Evolutionary conservation across 192 early-diverging fungal genomes (phyloP).

Genomic region (Funneliformis mosseae): DNA sequence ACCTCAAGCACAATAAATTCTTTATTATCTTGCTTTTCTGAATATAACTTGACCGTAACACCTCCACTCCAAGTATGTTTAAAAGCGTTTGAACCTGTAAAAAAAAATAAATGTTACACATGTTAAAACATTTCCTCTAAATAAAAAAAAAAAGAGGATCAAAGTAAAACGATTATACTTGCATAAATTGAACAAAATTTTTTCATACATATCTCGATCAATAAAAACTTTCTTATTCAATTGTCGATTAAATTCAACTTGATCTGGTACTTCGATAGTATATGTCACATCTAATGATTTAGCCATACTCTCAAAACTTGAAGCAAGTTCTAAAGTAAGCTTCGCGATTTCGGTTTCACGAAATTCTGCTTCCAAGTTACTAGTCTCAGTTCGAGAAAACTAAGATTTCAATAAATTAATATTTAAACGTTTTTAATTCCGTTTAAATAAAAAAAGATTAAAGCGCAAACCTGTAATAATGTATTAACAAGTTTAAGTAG

Average conservation of each 20-base stretch:
- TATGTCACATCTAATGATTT: conserved; percentile 43
- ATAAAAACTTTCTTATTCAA: conserved; percentile 11
- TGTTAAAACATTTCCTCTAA: background rate
- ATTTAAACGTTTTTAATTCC: background rate
- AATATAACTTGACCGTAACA: conserved; percentile 53
- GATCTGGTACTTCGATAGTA: conserved; percentile 36
- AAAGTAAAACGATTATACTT: background rate
- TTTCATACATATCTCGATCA: conserved; percentile 27
- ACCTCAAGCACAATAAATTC: conserved; percentile 42
- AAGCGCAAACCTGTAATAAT: conserved; percentile 45
- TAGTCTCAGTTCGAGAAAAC: conserved; percentile 23
- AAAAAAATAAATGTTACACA: background rate
- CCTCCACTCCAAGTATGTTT: conserved; percentile 55
- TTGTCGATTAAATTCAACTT: background rate
- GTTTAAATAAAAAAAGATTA: background rate
- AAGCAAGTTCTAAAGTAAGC: conserved; percentile 50
- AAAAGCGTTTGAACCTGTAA: conserved; percentile 44
- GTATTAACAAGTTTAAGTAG: conserved; percentile 62
- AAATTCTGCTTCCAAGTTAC: conserved; percentile 43
- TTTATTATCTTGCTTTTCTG: conserved; percentile 40
- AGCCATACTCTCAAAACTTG: conserved; percentile 51
- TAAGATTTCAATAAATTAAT: background rate
- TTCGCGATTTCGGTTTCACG: conserved; percentile 49
- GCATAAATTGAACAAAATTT: conserved; percentile 32
- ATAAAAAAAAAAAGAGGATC: background rate